Evolutionary conservation across 108 stramenopile genomes (phyloP).

Genomic region (Nitzschia inconspicua): DNA sequence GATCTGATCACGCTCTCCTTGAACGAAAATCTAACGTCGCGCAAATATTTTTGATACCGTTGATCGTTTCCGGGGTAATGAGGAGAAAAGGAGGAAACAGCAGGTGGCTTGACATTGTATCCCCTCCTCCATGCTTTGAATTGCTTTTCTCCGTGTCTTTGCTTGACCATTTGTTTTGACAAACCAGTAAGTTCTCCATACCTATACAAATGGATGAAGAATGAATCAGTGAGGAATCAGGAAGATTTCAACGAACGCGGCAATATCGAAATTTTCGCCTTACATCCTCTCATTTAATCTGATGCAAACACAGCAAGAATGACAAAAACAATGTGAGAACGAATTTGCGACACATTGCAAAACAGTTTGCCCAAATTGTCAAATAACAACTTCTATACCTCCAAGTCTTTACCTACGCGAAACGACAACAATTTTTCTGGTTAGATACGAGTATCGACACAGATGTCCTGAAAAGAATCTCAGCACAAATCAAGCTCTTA

Average conservation of each 20-base stretch:
- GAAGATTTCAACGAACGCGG: too few relatives aligned
- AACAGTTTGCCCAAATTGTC: too few relatives aligned
- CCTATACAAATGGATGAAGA: conserved; percentile 31
- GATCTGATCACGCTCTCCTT: conserved; percentile 74
- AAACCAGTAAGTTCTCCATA: conserved; percentile 88
- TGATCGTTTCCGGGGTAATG: conserved; percentile 63
- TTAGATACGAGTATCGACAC: too few relatives aligned
- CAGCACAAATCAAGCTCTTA: conserved; percentile 91
- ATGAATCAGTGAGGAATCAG: not conserved
- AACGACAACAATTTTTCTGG: too few relatives aligned
- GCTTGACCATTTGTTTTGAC: conserved; percentile 90
- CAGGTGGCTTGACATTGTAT: conserved; percentile 81
- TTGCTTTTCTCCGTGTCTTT: conserved; percentile 90
- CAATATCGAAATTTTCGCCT: too few relatives aligned
- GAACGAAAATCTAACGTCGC: conserved; percentile 70
- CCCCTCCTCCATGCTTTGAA: conserved; percentile 91
- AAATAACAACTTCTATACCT: too few relatives aligned
- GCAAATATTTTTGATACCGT: conserved; percentile 78
- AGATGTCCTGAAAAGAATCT: too few relatives aligned
- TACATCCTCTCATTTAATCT: too few relatives aligned
- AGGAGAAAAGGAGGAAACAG: conserved; percentile 62
- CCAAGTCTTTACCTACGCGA: too few relatives aligned
- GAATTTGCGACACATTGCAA: too few relatives aligned
- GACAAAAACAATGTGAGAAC: too few relatives aligned
- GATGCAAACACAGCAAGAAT: too few relatives aligned